These are phyloP conservation scores for bread wheat (Triticum aestivum) DNA, from an alignment of 176 grass and related monocot species.

Conservation along the genomic window IWGSC_CS_RefSeq_v2.1 NC_057814.1:601297005-601297504, in stretches of 20 bases:
- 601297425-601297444: too few relatives aligned
- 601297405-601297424: too few relatives aligned
- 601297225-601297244: constrained; percentile 16
- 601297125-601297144: not conserved
- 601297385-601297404: too few relatives aligned
- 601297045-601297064: not conserved
- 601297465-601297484: too few relatives aligned
- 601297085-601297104: not conserved
- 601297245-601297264: constrained; percentile 38
- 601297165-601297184: constrained; percentile 18
- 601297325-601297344: too few relatives aligned
- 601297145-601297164: not conserved
- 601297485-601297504: too few relatives aligned
- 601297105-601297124: not conserved
- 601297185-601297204: constrained; percentile 30
- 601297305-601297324: too few relatives aligned
- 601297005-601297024: not conserved
- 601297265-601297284: not conserved
- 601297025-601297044: constrained; percentile 28
- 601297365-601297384: too few relatives aligned
- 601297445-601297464: too few relatives aligned
- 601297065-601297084: not conserved
- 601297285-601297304: too few relatives aligned
- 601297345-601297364: too few relatives aligned
- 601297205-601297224: constrained; percentile 34